Conservation (phyloP, 2,329 filamentous ascomycete species). For the Aspergillus quadrilineatus region DNA sequence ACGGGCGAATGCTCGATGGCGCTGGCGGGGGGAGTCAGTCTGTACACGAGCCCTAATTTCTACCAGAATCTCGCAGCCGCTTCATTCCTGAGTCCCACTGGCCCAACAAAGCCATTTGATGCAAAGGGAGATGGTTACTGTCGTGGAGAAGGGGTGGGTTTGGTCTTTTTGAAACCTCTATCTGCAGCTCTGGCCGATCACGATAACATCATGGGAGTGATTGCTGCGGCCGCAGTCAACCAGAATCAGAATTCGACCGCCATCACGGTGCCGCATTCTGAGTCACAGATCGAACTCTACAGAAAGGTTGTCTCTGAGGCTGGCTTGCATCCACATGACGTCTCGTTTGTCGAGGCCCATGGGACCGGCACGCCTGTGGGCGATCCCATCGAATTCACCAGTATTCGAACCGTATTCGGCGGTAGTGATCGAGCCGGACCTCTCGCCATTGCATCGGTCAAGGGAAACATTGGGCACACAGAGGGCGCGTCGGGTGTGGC, state of each 20-base stretch:
- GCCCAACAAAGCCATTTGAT: constrained; percentile 10
- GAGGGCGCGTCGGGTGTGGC: constrained; percentile 29
- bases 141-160: constrained; percentile 8
- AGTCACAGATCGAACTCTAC: constrained; percentile 30
- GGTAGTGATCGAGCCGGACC: constrained; percentile 1
- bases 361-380: constrained; percentile 33
- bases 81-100: constrained; percentile 8
- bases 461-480: constrained; percentile 30
- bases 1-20: constrained; percentile 8
- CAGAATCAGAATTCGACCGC: constrained; percentile 31
- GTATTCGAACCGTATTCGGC: constrained; percentile 23
- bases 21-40: constrained; percentile 32
- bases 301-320: constrained; percentile 20
- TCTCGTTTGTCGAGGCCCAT: constrained; percentile 35
- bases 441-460: constrained; percentile 29
- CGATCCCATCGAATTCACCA: constrained; percentile 27
- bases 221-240: constrained; percentile 28
- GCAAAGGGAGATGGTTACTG: constrained; percentile 11
- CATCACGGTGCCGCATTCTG: constrained; percentile 16
- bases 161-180: constrained; percentile 27
- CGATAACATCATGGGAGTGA: constrained; percentile 45
- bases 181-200: constrained; percentile 48
- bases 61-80: constrained; percentile 9
- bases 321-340: constrained; percentile 18
- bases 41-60: constrained; percentile 27